A percentile compares a stretch with the other conserved stretches of the same genome.
These are phyloP conservation scores for Trichophyton mentagrophytes DNA, from an alignment of 2,329 filamentous ascomycete species.

Conservation along the genomic window DNA sequence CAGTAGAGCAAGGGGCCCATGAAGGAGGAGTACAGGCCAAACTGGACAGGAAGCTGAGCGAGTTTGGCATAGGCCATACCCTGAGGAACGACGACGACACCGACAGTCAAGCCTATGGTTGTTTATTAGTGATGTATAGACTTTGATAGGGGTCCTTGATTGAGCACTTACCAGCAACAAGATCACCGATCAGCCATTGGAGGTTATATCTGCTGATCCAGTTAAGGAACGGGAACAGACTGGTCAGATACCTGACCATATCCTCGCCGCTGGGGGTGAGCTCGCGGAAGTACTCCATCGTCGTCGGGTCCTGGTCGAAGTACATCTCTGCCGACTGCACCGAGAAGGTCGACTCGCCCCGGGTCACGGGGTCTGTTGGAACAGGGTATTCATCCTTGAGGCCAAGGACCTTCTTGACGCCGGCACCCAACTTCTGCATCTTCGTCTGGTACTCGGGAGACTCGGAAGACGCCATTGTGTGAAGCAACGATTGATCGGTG, in stretches of 20 bases:
- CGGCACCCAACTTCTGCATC: conserved; percentile 46
- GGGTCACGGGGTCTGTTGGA: conserved; percentile 51
- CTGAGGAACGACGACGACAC: conserved; percentile 80
- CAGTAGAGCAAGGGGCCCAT: conserved; percentile 92
- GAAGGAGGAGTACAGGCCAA: conserved; percentile 87
- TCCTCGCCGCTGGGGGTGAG: conserved; percentile 48
- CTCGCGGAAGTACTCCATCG: conserved; percentile 56
- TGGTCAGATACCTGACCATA: conserved; percentile 48
- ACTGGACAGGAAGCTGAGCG: conserved; percentile 67
- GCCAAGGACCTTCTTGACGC: conserved; percentile 63
- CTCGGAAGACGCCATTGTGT: conserved; percentile 23
- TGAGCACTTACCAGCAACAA: conserved; percentile 61
- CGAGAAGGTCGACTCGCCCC: conserved; percentile 70
- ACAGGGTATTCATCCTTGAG: conserved; percentile 60
- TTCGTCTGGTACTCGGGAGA: conserved; percentile 30
- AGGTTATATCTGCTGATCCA: conserved; percentile 86
- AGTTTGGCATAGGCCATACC: conserved; percentile 89
- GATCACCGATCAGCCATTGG: conserved; percentile 77
- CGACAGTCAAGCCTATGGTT: conserved; percentile 51
- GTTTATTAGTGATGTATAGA: conserved; percentile 6
- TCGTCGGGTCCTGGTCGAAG: conserved; percentile 67
- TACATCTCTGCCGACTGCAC: conserved; percentile 62
- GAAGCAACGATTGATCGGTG: background rate
- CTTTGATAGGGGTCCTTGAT: conserved; percentile 7
- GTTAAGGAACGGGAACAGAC: conserved; percentile 73